Evolutionary conservation across 2,329 filamentous ascomycete genomes (phyloP).

Genomic region (Fusarium papillatum): DNA sequence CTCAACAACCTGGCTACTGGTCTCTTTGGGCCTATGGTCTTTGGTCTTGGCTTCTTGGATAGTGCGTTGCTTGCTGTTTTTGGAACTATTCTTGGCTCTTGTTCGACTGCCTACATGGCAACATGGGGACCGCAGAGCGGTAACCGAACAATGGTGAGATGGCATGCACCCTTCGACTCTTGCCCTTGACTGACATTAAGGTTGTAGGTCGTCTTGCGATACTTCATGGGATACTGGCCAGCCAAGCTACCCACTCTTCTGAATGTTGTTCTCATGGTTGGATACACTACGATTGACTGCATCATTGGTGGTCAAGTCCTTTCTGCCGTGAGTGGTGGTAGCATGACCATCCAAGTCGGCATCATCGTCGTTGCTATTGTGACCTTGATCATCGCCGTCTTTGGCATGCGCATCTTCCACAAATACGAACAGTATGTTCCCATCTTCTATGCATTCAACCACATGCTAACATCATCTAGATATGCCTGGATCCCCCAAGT

Average conservation of each 20-base stretch:
- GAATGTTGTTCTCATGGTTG: slow-evolving; percentile 74
- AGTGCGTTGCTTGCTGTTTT: slow-evolving; percentile 80
- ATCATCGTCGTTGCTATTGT: slow-evolving; percentile 83
- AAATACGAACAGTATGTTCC: slow-evolving; percentile 71
- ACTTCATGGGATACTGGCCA: slow-evolving; percentile 78
- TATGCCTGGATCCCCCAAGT: slow-evolving; percentile 74
- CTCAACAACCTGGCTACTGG: slow-evolving; percentile 73
- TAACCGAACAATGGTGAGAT: slow-evolving; percentile 77
- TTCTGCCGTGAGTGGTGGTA: slow-evolving; percentile 74
- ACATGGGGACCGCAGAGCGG: slow-evolving; percentile 83
- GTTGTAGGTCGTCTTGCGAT: slow-evolving; percentile 73
- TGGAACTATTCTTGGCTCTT: slow-evolving; percentile 80
- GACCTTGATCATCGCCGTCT: slow-evolving; percentile 80
- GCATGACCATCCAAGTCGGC: slow-evolving; percentile 80
- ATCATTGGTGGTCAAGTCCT: slow-evolving; percentile 86
- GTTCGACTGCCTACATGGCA: slow-evolving; percentile 83
- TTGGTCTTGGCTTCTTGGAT: slow-evolving; percentile 80
- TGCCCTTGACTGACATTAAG: slow-evolving; percentile 4
- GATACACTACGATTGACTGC: slow-evolving; percentile 83
- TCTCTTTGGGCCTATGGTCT: slow-evolving; percentile 76
- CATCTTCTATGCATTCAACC: rapidly evolving
- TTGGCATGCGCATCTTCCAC: slow-evolving; percentile 68
- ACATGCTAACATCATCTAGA: slow-evolving; percentile 31
- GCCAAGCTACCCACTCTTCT: slow-evolving; percentile 48
- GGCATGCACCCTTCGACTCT: neutral